Conservation (phyloP, 306 rosid species). For the Dalbergia cultrata region DNA sequence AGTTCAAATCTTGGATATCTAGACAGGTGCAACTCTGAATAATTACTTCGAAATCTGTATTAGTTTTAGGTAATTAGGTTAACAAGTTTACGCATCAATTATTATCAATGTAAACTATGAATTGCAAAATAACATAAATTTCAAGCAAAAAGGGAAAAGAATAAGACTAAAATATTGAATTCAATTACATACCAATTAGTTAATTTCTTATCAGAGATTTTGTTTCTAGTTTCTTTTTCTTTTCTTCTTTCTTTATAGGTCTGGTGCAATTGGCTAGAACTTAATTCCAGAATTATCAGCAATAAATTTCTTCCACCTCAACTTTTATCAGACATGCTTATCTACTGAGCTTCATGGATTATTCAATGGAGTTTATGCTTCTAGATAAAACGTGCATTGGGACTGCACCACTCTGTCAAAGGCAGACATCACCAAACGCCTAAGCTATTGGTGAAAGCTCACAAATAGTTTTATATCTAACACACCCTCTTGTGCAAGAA, state of each 20-base stretch:
- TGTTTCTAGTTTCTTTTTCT: background rate
- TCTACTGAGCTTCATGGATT: constrained; percentile 5
- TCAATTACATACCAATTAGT: constrained; percentile 12
- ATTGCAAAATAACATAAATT: constrained; percentile 11
- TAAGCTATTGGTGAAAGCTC: constrained; percentile 24
- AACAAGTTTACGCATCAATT: constrained; percentile 1
- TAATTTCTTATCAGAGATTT: background rate
- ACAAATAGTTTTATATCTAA: constrained; percentile 9
- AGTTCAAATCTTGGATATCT: constrained; percentile 22
- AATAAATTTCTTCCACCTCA: background rate
- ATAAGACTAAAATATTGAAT: background rate
- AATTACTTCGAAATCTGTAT: background rate
- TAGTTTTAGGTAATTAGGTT: constrained; percentile 27
- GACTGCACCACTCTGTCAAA: constrained; percentile 10
- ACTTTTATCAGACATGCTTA: constrained; percentile 6
- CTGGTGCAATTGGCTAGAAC: background rate
- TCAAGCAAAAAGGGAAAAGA: background rate
- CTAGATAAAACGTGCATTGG: constrained; percentile 1
- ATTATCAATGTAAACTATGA: background rate
- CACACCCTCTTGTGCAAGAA: background rate
- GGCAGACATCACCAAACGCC: constrained; percentile 1
- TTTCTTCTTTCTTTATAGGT: constrained; percentile 2
- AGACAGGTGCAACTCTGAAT: background rate
- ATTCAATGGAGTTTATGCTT: background rate
- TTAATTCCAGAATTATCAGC: background rate